Base-by-base conservation (phyloP, 306 rosid species). In the Sechiopsis laciniata region DNA sequence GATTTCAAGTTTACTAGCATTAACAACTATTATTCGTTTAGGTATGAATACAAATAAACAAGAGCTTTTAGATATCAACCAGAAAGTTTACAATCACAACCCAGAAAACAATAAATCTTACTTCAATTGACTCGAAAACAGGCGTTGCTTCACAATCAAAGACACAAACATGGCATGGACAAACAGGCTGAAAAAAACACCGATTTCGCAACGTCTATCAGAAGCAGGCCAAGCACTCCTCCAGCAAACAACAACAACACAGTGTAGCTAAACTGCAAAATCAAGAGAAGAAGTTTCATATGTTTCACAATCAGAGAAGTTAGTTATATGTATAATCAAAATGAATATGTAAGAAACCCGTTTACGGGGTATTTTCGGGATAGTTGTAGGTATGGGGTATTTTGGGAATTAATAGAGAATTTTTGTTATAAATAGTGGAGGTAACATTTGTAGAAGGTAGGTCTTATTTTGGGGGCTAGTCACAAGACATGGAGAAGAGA, bases 181-280 rank as follows among this genome's bases (percentile, higher is more conserved):
- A 2, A 48, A 9, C 15, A 14, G 57, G 51, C 21, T 11, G 48
- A 16, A 0, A 15, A 62, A 13, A 70, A 15, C 74, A 70, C 26
- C 10, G 32, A 64, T 17, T 17, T 64, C 17, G n/a, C 71, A 45
- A 46, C 6, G 74, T 50, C 48, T 56, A 74, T 83, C 79, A 84
- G 46, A 80, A 79, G 35, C 74, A 84, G 84, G 65, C 78, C 80
- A 87, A 88, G 67, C 92, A 84, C 80, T 93, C 97, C 83, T 94
- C 98, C 72, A 94, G 69, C 85, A 94, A 24, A 79, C 89, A 94
- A 78, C 98, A 90, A 82, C 97, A 94, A 80, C 93, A 94, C 29
- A 94, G 85, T 1, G 94, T 90, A 26, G 92, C 80, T 76, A 90
- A 82, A 80, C 98, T 90, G 96, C 86, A 80, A 61, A 73, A 46